Evolutionary conservation across 352 stramenopile species (phyloP), one percentile per base, ranked within the genome.

Genomic region (Globisporangium camurandrum): DNA sequence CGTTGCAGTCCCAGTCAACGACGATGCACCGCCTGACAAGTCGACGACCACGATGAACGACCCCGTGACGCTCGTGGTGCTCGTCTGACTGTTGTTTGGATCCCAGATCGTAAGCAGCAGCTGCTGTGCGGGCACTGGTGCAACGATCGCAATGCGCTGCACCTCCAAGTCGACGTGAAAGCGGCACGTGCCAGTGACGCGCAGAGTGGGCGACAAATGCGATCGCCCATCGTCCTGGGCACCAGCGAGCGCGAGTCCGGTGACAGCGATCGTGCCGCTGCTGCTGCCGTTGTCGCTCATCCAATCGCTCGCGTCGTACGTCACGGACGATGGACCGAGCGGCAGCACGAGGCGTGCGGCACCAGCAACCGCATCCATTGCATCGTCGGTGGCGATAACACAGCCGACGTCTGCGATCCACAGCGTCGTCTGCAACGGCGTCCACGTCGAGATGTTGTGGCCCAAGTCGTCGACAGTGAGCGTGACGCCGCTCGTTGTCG

Each of bases 31-130:
- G 42, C 47, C 6, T 17, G 22, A 0, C 9, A 54, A n/a, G 40
- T 57, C 27, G 22, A 34, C 46, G 31, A 48, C 10, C 22, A 69
- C 34, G 9, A 49, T 38, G 47, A 75, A 75, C 20, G 62, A 62
- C 1, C 66, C 66, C 3, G 52, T 43, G 1, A 67, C 17, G 0
- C 49, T 39, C 30, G 42, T 16, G 17, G 24, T 36, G 20, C 11
- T 27, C 20, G 11, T 31, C n/a, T n/a, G n/a, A n/a, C n/a, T n/a
- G 19, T 26, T 31, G 23, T 45, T 51, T 4, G 47, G 40, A 9
- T 44, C 48, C 47, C 43, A 61, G 30, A 61, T 49, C 24, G 38
- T 60, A 17, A 64, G 24, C 10, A 52, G 9, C 4, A 56, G 27
- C 20, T 23, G 34, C 24, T 61, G 57, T n/a, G 19, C 30, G 14